Evolutionary conservation across 2,329 filamentous ascomycete species (phyloP), one percentile per base, ranked within the genome.

Genomic region (Neopestalotiopsis clavispora): DNA sequence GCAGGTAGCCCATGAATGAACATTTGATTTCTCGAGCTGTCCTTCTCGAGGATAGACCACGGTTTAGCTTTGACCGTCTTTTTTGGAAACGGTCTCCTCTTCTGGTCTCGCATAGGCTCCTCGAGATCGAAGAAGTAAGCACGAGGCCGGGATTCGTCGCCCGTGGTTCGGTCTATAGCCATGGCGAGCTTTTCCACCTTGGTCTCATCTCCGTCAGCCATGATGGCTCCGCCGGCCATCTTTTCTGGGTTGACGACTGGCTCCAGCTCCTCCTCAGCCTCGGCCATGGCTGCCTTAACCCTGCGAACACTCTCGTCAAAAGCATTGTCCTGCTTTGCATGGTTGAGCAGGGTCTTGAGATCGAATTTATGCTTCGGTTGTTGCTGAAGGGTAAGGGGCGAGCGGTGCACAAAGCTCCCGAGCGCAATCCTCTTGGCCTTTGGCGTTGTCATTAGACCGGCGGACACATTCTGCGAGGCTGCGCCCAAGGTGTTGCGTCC

Each of bases 1-100:
- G 87, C 84, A 1, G 90, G 84, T 68, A 92, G 80, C 1, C 92
- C 91, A 23, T 88, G 90, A 30, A 89, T 79, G 66, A 94, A 86
- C 49, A 87, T 83, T 72, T 90, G 86, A 67, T 88, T 82, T 64
- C 91, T 85, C 52, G 83, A 81, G 6, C 80, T 80, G 0, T 85
- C 80, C 40, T 88, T 83, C 68, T 78, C 77, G 4, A 90, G 77
- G n/a, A 86, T 78, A 13, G 75, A 76, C 87, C 86, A 89, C 12
- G 65, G 65, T 4, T 78, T 78, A 0, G 81, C 82, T 17, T 75
- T 79, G 3, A 76, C 79, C 7, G 75, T 74, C 17, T 78, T 75
- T 12, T 75, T 79, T 2, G 84, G 84, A 57, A 85, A 85, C 7
- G 74, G 73, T 32, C 73, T 72, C 66, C 70, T 69, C 56, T 76